Evolutionary conservation across 805 yeast species (phyloP).

Genomic region (Komagataella ulmi): DNA sequence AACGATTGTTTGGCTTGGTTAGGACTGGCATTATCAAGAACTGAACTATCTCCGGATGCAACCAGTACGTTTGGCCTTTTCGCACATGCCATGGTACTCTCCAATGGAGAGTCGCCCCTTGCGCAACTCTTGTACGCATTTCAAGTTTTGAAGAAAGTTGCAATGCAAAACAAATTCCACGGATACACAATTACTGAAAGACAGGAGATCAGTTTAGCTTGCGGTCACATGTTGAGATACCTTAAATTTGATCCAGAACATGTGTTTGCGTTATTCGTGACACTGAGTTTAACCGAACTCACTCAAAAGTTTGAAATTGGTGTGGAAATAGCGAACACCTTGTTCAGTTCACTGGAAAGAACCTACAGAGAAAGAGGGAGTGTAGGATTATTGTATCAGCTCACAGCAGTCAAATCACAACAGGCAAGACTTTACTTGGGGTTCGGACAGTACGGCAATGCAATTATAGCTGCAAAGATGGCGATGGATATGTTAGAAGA

Average conservation of each 20-base stretch:
- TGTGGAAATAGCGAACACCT: slow-evolving; percentile 25
- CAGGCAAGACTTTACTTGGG: slow-evolving; percentile 65
- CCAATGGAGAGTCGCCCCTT: slow-evolving; percentile 59
- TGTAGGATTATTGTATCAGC: slow-evolving; percentile 29
- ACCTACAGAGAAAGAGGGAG: slow-evolving; percentile 42
- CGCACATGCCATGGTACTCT: slow-evolving; percentile 67
- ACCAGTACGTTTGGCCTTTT: slow-evolving; percentile 24
- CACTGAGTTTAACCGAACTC: slow-evolving; percentile 52
- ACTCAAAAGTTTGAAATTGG: slow-evolving; percentile 50
- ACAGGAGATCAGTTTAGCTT: slow-evolving; percentile 57
- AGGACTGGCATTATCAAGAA: slow-evolving; percentile 29
- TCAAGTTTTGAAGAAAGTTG: slow-evolving; percentile 29
- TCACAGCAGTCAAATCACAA: slow-evolving; percentile 52
- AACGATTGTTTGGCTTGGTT: slow-evolving; percentile 68
- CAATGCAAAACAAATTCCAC: neutral
- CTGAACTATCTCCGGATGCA: neutral
- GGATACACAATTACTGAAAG: slow-evolving; percentile 26
- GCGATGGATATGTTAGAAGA: slow-evolving; percentile 34
- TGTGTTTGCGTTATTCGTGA: slow-evolving; percentile 39
- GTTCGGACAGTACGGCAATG: slow-evolving; percentile 32
- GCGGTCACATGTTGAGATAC: slow-evolving; percentile 51
- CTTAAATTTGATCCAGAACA: slow-evolving; percentile 51
- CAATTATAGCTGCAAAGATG: slow-evolving; percentile 48
- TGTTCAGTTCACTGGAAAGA: slow-evolving; percentile 36
- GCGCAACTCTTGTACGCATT: slow-evolving; percentile 65